Percentiles rank a stretch among this genome's conserved stretches.
These are phyloP conservation scores for Fragaria nilgerrensis DNA, from an alignment of 306 rosid species.

Conservation along the genomic window DNA sequence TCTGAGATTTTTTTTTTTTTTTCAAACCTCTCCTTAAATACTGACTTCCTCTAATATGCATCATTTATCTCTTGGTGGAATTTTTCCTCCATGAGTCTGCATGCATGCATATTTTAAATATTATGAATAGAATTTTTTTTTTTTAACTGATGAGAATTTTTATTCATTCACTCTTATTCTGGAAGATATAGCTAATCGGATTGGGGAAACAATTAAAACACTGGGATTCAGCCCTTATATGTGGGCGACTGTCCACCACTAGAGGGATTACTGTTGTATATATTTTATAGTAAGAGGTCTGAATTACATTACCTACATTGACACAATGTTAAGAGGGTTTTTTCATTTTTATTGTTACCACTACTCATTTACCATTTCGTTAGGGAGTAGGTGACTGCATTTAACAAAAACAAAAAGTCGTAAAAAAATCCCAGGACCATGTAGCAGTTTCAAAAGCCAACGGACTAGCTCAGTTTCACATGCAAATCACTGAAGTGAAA, in stretches of 20 bases:
- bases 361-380: not conserved
- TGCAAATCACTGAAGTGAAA: not conserved
- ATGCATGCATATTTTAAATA: not conserved
- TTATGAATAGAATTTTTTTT: not conserved
- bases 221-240: not conserved
- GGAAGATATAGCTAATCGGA: not conserved
- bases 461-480: not conserved
- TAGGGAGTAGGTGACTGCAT: not conserved
- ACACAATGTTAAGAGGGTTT: not conserved
- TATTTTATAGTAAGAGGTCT: not conserved
- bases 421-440: not conserved
- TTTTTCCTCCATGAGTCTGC: not conserved
- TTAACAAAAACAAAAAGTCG: not conserved
- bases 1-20: not conserved
- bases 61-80: not conserved
- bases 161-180: not conserved
- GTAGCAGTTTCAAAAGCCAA: not conserved
- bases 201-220: not conserved
- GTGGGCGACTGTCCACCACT: not conserved
- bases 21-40: not conserved
- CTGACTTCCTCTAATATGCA: not conserved
- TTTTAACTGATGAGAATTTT: not conserved
- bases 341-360: not conserved
- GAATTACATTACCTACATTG: not conserved
- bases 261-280: not conserved